These are phyloP conservation scores for Coemansia sp. DNA, from an alignment of 192 early-diverging fungal species.

Conservation along the genomic window DNA sequence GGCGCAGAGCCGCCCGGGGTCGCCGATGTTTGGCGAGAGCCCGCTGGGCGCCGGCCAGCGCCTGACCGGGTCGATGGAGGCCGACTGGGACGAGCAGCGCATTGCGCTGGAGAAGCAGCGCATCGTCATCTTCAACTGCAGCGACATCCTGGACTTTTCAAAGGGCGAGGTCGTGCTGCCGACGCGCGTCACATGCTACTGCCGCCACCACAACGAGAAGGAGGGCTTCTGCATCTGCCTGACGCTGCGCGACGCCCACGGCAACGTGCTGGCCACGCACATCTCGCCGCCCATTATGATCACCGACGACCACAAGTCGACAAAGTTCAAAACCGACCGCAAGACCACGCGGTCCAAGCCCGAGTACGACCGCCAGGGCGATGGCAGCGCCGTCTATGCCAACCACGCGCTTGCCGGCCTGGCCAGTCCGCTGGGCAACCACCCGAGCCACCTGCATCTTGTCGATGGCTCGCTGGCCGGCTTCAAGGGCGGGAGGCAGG, in stretches of 20 bases:
- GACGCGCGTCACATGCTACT: slow-evolving; percentile 95
- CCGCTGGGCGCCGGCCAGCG: slow-evolving; percentile 21
- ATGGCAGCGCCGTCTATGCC: slow-evolving; percentile 44
- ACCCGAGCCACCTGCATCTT: slow-evolving; percentile 14
- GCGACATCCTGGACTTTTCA: slow-evolving; percentile 82
- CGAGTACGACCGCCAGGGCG: slow-evolving; percentile 57
- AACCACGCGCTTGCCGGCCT: slow-evolving; percentile 48
- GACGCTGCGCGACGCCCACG: slow-evolving; percentile 68
- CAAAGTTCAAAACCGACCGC: slow-evolving; percentile 63
- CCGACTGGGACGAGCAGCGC: slow-evolving; percentile 66
- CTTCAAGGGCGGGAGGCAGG: slow-evolving; percentile 29
- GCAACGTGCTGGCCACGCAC: slow-evolving; percentile 72
- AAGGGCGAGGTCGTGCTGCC: slow-evolving; percentile 88
- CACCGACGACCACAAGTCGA: slow-evolving; percentile 97
- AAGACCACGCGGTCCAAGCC: slow-evolving; percentile 56
- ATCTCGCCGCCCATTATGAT: slow-evolving; percentile 93
- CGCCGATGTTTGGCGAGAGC: slow-evolving; percentile 47
- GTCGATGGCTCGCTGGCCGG: slow-evolving; percentile 7
- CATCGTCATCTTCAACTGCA: slow-evolving; percentile 89
- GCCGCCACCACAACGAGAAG: slow-evolving; percentile 94
- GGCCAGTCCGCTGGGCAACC: slow-evolving; percentile 22
- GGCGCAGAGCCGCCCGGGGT: slow-evolving; percentile 59
- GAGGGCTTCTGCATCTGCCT: slow-evolving; percentile 90
- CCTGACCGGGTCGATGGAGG: slow-evolving; percentile 60
- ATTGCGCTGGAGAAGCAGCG: slow-evolving; percentile 75